Percentiles rank a stretch among this genome's conserved stretches.
Evolutionary conservation across 257 asterid genomes (phyloP).

Genomic region (Plantago ovata): DNA sequence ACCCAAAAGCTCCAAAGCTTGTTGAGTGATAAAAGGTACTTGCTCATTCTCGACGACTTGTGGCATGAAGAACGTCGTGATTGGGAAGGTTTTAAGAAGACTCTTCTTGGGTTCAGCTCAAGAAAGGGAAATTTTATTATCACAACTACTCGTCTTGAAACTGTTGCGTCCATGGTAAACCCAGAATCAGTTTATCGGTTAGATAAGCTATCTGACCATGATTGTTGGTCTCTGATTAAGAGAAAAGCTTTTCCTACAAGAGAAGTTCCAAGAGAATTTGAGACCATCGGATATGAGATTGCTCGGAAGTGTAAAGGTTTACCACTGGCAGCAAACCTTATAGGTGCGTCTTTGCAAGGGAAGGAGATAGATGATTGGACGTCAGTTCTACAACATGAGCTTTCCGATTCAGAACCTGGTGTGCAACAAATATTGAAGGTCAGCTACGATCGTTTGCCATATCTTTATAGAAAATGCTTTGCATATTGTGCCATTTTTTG

Average conservation of each 20-base stretch:
- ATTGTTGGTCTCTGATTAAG: constrained; percentile 6
- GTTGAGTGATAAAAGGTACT: neutral
- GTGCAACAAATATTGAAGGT: neutral
- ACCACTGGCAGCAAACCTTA: constrained; percentile 10
- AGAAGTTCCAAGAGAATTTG: too few relatives aligned
- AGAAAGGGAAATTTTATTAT: too few relatives aligned
- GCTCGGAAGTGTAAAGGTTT: constrained; percentile 5
- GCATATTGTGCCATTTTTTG: neutral
- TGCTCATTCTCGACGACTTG: constrained; percentile 21
- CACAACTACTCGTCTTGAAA: constrained; percentile 15
- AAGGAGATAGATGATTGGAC: constrained; percentile 10
- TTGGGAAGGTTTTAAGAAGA: constrained; percentile 15
- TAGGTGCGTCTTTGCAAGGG: constrained; percentile 8
- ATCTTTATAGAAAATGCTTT: neutral
- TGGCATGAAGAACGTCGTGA: constrained; percentile 17
- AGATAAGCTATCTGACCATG: neutral
- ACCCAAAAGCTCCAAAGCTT: neutral
- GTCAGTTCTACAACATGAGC: neutral
- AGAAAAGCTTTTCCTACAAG: neutral
- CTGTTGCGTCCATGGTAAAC: too few relatives aligned
- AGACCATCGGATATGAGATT: neutral
- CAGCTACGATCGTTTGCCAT: constrained; percentile 1
- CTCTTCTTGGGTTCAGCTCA: constrained; percentile 9
- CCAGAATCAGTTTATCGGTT: too few relatives aligned
- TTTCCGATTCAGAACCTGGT: neutral